Evolutionary conservation across 352 stramenopile species (phyloP), one percentile per base, ranked within the genome.

Genomic region (Phytophthora nicotianae): DNA sequence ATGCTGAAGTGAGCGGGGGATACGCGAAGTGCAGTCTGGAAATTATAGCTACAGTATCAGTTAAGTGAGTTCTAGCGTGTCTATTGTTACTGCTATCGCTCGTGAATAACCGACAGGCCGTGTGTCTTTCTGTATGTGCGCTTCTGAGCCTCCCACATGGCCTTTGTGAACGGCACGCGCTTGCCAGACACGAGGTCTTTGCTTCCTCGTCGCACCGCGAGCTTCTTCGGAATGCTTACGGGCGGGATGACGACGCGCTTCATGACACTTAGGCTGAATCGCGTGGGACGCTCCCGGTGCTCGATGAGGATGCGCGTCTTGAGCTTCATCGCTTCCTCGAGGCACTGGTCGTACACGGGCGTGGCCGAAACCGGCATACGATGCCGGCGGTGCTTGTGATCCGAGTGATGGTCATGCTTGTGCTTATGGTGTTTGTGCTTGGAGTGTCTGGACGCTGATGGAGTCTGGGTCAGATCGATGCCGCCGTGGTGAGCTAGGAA

Each of bases 191-290:
- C 81, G 17, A 83, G 55, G 16, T 72, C 68, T 29, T 61, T 53
- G 21, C 47, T 66, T 2, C 75, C 77, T 47, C 58, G 50, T 29
- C 57, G 58, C 23, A 62, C 59, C 0, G 68, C 66, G 9, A 90
- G 51, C 17, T 63, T 47, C 65, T 69, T 62, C 0, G 81, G 81
- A 16, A 88, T 81, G 45, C 43, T 66, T 19, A 88, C 79, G 1
- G 81, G 81, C 9, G 81, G 78, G 37, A 83, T 76, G 10, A 77
- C 77, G 13, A 88, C 32, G 21, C 74, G 76, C 60, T 79, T 77
- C 78, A 90, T 81, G 58, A 74, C 55, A 64, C 77, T 86, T 23
- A 90, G 66, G 42, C 79, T 75, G 66, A 90, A 90, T 27, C 74
- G 74, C n/a, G 70, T 70, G 47, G 70, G 62, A 6, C 75, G 81